Conservation (phyloP, 257 asterid genomes). For the Lycium barbarum region DNA sequence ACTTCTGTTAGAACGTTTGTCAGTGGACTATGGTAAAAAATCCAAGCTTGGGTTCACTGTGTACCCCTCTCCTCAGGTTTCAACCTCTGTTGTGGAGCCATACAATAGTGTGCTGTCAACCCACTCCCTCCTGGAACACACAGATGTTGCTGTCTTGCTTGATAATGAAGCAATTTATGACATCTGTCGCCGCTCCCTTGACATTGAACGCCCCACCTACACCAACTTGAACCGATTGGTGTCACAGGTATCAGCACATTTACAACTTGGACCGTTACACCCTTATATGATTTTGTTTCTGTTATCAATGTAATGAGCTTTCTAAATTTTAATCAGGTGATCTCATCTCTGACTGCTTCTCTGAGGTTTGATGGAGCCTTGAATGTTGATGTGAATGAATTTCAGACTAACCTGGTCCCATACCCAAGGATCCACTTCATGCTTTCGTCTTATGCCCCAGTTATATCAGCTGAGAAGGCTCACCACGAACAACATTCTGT, state of each 20-base stretch:
- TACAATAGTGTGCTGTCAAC: slow-evolving; percentile 32
- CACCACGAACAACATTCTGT: slow-evolving; percentile 30
- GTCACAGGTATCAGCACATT: slow-evolving; percentile 18
- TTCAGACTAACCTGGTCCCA: slow-evolving; percentile 32
- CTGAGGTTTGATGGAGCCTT: slow-evolving; percentile 31
- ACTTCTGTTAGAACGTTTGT: slow-evolving; percentile 30
- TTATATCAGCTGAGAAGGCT: slow-evolving; percentile 30
- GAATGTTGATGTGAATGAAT: slow-evolving; percentile 32
- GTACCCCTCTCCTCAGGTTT: slow-evolving; percentile 35
- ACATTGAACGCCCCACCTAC: slow-evolving; percentile 33
- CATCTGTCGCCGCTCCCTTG: slow-evolving; percentile 33
- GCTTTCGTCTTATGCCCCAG: slow-evolving; percentile 33
- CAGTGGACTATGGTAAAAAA: slow-evolving; percentile 33
- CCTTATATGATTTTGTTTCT: neutral
- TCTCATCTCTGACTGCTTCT: slow-evolving; percentile 33
- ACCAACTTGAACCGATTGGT: slow-evolving; percentile 32
- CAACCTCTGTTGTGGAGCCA: slow-evolving; percentile 34
- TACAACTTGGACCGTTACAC: neutral
- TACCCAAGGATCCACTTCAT: slow-evolving; percentile 35
- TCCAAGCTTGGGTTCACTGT: slow-evolving; percentile 35
- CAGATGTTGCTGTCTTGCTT: slow-evolving; percentile 30
- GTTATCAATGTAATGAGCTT: neutral
- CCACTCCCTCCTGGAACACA: slow-evolving; percentile 32
- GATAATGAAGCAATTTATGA: slow-evolving; percentile 33
- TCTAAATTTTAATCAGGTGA: slow-evolving; percentile 6